Evolutionary conservation across 768 basidiomycete species (phyloP).

Genomic region (Collybiopsis confluens): DNA sequence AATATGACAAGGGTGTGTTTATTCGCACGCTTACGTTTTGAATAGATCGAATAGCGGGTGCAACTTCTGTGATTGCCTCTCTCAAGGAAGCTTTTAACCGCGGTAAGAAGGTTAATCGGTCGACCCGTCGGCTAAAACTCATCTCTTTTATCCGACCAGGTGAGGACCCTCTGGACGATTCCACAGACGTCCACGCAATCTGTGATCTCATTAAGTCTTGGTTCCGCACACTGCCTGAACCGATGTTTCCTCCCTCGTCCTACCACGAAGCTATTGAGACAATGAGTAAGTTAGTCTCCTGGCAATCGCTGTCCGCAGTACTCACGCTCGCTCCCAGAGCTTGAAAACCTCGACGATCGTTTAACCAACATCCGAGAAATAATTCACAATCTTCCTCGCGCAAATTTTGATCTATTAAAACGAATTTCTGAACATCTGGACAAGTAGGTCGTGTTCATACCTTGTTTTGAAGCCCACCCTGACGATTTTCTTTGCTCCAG

Average conservation of each 20-base stretch:
- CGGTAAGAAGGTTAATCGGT: slow-evolving; percentile 32
- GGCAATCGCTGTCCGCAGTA: background rate
- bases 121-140: background rate
- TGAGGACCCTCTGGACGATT: slow-evolving; percentile 53
- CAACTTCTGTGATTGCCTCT: slow-evolving; percentile 60
- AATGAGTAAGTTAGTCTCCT: slow-evolving; percentile 49
- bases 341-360: slow-evolving; percentile 66
- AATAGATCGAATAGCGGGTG: slow-evolving; percentile 80
- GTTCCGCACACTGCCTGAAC: slow-evolving; percentile 80
- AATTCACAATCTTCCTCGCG: slow-evolving; percentile 64
- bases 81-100: slow-evolving; percentile 75
- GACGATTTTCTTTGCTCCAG: slow-evolving; percentile 28
- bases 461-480: background rate
- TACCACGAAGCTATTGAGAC: slow-evolving; percentile 70
- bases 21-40: background rate
- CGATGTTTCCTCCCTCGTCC: slow-evolving; percentile 65
- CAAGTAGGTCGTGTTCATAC: slow-evolving; percentile 30
- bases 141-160: slow-evolving; percentile 28
- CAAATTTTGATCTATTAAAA: slow-evolving; percentile 75
- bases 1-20: too few species aligned
- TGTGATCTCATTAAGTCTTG: slow-evolving; percentile 83
- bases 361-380: slow-evolving; percentile 60
- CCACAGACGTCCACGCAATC: slow-evolving; percentile 76
- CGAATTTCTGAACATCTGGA: slow-evolving; percentile 84
- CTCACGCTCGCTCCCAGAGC: slow-evolving; percentile 32